Percentiles rank a stretch among this genome's conserved stretches.
Evolutionary conservation across 495 filamentous ascomycete genomes (phyloP).

Genomic region (Penicillium egyptiacum): DNA sequence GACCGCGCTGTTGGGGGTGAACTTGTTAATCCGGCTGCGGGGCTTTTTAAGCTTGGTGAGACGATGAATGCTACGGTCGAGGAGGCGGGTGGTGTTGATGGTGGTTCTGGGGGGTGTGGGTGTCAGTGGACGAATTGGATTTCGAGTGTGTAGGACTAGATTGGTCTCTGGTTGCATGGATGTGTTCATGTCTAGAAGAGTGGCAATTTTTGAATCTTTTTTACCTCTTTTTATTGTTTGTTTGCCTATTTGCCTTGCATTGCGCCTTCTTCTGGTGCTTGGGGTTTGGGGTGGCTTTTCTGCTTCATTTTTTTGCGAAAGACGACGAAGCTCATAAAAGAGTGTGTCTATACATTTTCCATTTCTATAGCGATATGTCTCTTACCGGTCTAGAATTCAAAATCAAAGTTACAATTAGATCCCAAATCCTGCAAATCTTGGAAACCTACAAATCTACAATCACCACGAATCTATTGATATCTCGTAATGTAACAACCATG

Average conservation of each 20-base stretch:
- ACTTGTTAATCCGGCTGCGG: constrained; percentile 57
- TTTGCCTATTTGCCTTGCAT: background rate
- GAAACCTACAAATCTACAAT: no score
- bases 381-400: background rate
- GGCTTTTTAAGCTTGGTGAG: constrained; percentile 40
- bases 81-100: constrained; percentile 60
- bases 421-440: background rate
- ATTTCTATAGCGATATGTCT: background rate
- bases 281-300: background rate
- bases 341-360: background rate
- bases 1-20: constrained; percentile 59
- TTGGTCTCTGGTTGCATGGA: background rate
- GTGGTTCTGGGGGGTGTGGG: constrained; percentile 69
- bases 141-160: background rate
- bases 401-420: background rate
- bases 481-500: background rate
- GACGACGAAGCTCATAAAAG: background rate
- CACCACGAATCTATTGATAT: background rate
- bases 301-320: background rate
- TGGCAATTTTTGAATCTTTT: background rate
- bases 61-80: constrained; percentile 21
- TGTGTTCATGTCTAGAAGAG: background rate
- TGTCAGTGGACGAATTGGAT: constrained; percentile 74
- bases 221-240: background rate
- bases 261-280: background rate